Evolutionary conservation across 257 asterid genomes (phyloP), one percentile per base, ranked within the genome.

Genomic region (Ehretia macrophylla): DNA sequence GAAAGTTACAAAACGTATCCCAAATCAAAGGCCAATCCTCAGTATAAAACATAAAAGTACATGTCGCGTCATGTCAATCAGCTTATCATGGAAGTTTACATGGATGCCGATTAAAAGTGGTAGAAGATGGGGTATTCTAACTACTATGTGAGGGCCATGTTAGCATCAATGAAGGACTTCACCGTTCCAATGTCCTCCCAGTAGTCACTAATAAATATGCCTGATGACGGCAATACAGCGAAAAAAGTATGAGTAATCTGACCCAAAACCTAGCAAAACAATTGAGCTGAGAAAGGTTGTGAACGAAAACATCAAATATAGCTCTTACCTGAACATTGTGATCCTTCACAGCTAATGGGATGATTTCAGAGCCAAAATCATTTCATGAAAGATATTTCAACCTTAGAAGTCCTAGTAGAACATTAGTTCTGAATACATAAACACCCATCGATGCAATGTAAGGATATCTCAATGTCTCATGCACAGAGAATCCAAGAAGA

Each of bases 361-460:
- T 85, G 70, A 89, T 93, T 77, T 93, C 99, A 22, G 97, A 89
- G 48, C 97, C 97, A 63, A 93, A 93, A 70, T 93, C 99, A 63
- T 93, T 93, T 82, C 83, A 70, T 1, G 90, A 79, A 54, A 97
- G 96, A 65, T 85, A 86, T 8, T 75, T 74, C 17, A n/a, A 69
- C 56, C 61, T 80, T 27, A 89, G 78, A 69, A 89, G 94, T 63
- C 79, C 75, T 53, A 89, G 69, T 17, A 93, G 73, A 52, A 93
- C 90, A 5, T 93, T 88, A 8, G 96, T 89, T 72, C 56, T 86
- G 65, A 89, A 93, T 27, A 83, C 96, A 51, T 93, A 93, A 38
- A 93, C 96, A 5, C 96, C 99, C 97, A 93, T 93, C 16, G 99
- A 93, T 63, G 99, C 99, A 67, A 89, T 81, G 77, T 89, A 89